Percentiles rank a stretch among this genome's conserved stretches.
Evolutionary conservation across 2,329 filamentous ascomycete species (phyloP).

Genomic region (Hymenoscyphus albidus): DNA sequence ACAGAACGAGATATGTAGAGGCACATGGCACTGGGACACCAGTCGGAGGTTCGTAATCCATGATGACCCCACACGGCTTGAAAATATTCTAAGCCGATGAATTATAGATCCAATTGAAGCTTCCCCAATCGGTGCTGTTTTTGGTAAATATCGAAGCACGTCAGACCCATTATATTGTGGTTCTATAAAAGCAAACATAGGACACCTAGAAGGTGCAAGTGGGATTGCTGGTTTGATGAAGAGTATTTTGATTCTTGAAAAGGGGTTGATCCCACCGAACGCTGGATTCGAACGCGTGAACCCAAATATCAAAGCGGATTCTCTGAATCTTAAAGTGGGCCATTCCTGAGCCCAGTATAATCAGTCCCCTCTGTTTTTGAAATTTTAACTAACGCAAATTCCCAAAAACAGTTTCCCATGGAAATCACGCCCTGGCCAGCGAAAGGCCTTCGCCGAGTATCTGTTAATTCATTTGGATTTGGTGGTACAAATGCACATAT

Average conservation of each 20-base stretch:
- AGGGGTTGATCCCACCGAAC: conserved; percentile 40
- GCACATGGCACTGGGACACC: conserved; percentile 23
- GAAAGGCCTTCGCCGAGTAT: conserved; percentile 16
- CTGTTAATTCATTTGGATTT: conserved; percentile 28
- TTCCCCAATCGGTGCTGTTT: neutral
- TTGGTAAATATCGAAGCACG: neutral
- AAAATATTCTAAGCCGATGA: too few relatives aligned
- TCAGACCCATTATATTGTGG: conserved; percentile 17
- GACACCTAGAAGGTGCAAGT: conserved; percentile 36
- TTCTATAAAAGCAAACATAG: conserved; percentile 36
- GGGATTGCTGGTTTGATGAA: conserved; percentile 40
- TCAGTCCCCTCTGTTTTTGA: too few relatives aligned
- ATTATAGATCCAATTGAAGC: conserved; percentile 16
- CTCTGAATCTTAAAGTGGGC: conserved; percentile 33
- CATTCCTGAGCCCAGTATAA: too few relatives aligned
- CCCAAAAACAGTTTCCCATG: conserved; percentile 10
- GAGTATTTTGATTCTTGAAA: conserved; percentile 38
- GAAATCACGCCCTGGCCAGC: conserved; percentile 13
- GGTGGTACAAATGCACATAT: neutral
- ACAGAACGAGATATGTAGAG: conserved; percentile 15
- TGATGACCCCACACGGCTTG: neutral
- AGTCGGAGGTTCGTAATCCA: conserved; percentile 15
- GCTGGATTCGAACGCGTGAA: conserved; percentile 39
- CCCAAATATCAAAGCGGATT: conserved; percentile 24
- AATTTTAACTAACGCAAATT: too few relatives aligned